Evolutionary conservation across 129 eudicot genomes (phyloP).

Genomic region (Logfia minima): DNA sequence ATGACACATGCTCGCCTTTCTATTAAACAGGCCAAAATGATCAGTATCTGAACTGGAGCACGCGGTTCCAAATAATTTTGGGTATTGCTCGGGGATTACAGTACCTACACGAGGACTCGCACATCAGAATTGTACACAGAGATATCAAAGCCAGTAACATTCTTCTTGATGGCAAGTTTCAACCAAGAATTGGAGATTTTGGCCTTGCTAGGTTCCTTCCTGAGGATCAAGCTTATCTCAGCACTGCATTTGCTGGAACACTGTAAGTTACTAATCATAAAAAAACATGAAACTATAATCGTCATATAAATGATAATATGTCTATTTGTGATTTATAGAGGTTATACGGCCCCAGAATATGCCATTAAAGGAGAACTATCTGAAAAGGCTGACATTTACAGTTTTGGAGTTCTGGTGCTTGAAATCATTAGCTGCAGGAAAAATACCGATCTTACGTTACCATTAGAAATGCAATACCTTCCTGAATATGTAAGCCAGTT

Average conservation of each 20-base stretch:
- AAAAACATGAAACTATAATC: neutral
- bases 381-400: constrained; percentile 69
- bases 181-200: constrained; percentile 67
- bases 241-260: constrained; percentile 71
- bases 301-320: neutral
- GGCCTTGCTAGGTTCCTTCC: constrained; percentile 78
- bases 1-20: neutral
- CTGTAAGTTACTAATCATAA: constrained; percentile 35
- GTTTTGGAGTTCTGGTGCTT: constrained; percentile 67
- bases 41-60: constrained; percentile 47
- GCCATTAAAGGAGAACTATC: constrained; percentile 71
- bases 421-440: constrained; percentile 63
- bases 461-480: constrained; percentile 70
- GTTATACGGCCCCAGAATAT: constrained; percentile 77
- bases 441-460: constrained; percentile 60
- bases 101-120: constrained; percentile 74
- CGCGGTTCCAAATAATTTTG: constrained; percentile 57
- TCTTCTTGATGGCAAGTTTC: constrained; percentile 60
- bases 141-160: constrained; percentile 79
- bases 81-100: constrained; percentile 68
- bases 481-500: constrained; percentile 60
- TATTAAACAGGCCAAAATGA: constrained; percentile 38
- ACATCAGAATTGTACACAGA: constrained; percentile 62
- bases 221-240: constrained; percentile 66
- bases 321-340: constrained; percentile 44